phyloP scores from a whole-genome alignment of 768 basidiomycete species.

The Stropharia rugosoannulata region DNA sequence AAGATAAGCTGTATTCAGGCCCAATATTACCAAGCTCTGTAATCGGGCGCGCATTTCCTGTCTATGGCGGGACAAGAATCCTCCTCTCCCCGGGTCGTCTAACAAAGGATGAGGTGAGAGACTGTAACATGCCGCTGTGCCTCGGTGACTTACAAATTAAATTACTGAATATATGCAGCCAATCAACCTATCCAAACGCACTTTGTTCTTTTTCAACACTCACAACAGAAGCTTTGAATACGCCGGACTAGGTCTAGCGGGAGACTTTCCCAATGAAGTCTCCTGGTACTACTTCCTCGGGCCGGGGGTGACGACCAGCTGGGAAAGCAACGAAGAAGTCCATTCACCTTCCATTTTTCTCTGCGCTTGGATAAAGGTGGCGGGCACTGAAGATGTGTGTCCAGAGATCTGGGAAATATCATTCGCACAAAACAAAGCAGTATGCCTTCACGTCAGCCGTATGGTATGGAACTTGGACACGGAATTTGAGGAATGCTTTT shows the following conservation, averaged over 20 bases:
- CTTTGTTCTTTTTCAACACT: conserved; percentile 21
- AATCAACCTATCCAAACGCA: conserved; percentile 7
- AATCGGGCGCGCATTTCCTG: conserved; percentile 13
- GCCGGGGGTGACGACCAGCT: too few relatives aligned
- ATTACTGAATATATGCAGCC: neutral
- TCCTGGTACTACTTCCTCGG: conserved; percentile 13
- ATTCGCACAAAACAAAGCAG: conserved; percentile 19
- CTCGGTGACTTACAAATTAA: too few relatives aligned
- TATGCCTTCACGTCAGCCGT: conserved; percentile 18
- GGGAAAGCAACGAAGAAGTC: too few relatives aligned
- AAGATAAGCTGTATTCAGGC: conserved; percentile 15
- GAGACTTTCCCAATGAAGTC: conserved; percentile 17
- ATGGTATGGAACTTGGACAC: conserved; percentile 18
- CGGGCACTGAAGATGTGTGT: neutral
- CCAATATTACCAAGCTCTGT: conserved; percentile 11
- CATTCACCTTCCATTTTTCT: conserved; percentile 15
- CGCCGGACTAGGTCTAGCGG: conserved; percentile 9
- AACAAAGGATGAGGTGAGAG: conserved; percentile 1
- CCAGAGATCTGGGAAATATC: conserved; percentile 24
- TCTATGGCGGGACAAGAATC: conserved; percentile 24
- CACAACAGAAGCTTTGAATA: conserved; percentile 18
- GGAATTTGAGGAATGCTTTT: conserved; percentile 16
- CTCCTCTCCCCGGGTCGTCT: conserved; percentile 21
- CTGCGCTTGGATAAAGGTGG: conserved; percentile 18
- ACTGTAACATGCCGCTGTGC: neutral